These are phyloP conservation scores for Suillus tomentosus DNA, from an alignment of 768 basidiomycete species.

Conservation along the genomic window DNA sequence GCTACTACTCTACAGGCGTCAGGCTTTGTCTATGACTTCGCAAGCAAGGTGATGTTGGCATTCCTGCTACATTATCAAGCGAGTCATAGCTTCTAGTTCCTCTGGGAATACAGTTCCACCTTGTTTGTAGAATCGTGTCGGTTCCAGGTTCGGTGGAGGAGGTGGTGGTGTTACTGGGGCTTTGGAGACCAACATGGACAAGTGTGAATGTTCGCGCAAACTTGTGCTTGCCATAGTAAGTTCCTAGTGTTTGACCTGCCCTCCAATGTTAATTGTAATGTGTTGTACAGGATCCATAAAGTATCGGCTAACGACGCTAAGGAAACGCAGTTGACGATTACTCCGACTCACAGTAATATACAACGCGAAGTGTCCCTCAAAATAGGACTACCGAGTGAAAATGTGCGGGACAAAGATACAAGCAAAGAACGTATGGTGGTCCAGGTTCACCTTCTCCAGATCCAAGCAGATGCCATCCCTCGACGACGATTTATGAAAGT, in stretches of 20 bases:
- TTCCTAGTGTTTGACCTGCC: not conserved
- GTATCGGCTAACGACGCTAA: constrained; percentile 90
- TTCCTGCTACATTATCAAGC: constrained; percentile 51
- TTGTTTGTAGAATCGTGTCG: constrained; percentile 81
- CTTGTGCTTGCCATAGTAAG: constrained; percentile 66
- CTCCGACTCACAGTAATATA: constrained; percentile 74
- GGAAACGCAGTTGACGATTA: constrained; percentile 88
- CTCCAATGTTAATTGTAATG: constrained; percentile 12
- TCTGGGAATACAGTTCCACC: constrained; percentile 9
- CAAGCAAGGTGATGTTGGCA: not conserved
- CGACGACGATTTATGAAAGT: constrained; percentile 94
- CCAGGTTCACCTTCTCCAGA: constrained; percentile 94
- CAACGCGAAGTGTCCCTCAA: constrained; percentile 96
- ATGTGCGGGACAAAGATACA: constrained; percentile 88
- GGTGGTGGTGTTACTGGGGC: constrained; percentile 95
- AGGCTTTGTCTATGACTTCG: not conserved
- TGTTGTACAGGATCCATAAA: constrained; percentile 82
- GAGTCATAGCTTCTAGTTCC: constrained; percentile 16
- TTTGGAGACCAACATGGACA: constrained; percentile 93
- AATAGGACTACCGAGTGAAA: constrained; percentile 96
- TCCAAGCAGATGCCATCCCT: constrained; percentile 83
- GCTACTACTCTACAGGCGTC: not conserved
- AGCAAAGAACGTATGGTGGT: constrained; percentile 96
- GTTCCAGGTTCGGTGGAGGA: constrained; percentile 94
- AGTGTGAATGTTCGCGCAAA: constrained; percentile 92